Base-by-base conservation (phyloP, 495 filamentous ascomycete species). In the Viridothelium virens region DNA sequence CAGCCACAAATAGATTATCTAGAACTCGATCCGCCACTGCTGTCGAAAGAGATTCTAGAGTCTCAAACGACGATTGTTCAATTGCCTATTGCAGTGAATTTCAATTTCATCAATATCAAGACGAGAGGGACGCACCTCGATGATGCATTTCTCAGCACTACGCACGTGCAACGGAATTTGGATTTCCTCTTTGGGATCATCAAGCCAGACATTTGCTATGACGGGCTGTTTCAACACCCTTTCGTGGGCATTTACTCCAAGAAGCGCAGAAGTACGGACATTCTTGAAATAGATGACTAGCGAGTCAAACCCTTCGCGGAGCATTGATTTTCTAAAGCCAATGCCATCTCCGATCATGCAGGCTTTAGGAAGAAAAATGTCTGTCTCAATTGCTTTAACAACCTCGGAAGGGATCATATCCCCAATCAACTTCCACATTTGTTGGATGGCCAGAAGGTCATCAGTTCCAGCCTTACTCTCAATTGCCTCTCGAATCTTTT, bases 201-300 rank as follows among this genome's bases (percentile, higher is more conserved):
- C 85, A 34, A 89, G 74, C 71, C 79, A 79, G 0, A 87, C 70
- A 61, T 79, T 84, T 0, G 78, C 79, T 5, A 85, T 69, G 0
- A 89, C 76, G 63, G 85, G 77, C 76, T 89, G 86, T 77, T 83
- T 86, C 34, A 75, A 77, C 31, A 65, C 25, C 56, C 85, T 70
- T 76, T 89, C 86, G 69, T 87, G 82, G 1, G 67, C 53, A 68
- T 88, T 87, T 10, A 89, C 77, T 2, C 86, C 86, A 36, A 89
- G 77, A 44, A 89, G 65, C 25, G 81, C 80, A 61, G 86, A 83
- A 16, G 87, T 74, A n/a, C 76, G 76, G 31, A 88, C 67, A 38
- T 80, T 77, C n/a, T 66, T 71, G 9, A 79, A 62, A 48, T 71
- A 69, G 3, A 77, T 61, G 2, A 70, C 65, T n/a, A 14, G 56